Base-by-base conservation (phyloP, 1,284 basidiomycete genomes). In the Somion occarium region DNA sequence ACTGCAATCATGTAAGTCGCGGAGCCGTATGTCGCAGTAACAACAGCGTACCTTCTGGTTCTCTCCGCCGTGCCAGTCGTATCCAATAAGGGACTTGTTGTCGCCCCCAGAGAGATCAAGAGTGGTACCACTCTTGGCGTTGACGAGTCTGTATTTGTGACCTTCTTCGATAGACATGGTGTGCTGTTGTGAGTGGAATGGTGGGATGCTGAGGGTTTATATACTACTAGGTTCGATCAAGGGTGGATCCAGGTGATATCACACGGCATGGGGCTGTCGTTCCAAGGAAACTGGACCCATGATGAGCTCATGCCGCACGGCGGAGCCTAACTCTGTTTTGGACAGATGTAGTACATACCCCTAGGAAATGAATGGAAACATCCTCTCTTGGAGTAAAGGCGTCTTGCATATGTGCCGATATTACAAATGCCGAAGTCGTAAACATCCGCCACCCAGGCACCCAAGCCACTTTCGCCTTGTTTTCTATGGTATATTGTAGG, bases 31-130 rank as follows among this genome's bases (percentile, higher is more conserved):
- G 7, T 45, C 15, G 44, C 4, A 7, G 24, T 25, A 12, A 27
- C 3, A 23, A 38, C 24, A 24, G 48, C 63, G 20, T 56, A 79
- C 79, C 63, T 68, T 63, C 58, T 83, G 80, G 57, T 81, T 82
- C 3, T 62, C 59, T 4, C 72, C 71, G 11, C 65, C 64, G 56
- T 76, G 69, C 48, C 56, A 63, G 15, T 63, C 59, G 57, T 66
- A 80, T 7, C 82, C 81, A 34, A 75, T 77, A 56, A 83, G 69
- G 41, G 76, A 71, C 13, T 44, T 59, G 51, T 74, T 69, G 57
- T 83, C 76, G 2, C 53, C 65, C 1, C 74, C 78, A 19, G 78
- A 81, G 47, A 82, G 71, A 59, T 82, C 80, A 13, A 81, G 51
- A 38, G 70, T 75, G 3, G 73, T 82, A 3, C 71, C 72, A 13